Evolutionary conservation across 2,329 filamentous ascomycete genomes (phyloP), one percentile per base, ranked within the genome.

Genomic region (Phialophora verrucosa): DNA sequence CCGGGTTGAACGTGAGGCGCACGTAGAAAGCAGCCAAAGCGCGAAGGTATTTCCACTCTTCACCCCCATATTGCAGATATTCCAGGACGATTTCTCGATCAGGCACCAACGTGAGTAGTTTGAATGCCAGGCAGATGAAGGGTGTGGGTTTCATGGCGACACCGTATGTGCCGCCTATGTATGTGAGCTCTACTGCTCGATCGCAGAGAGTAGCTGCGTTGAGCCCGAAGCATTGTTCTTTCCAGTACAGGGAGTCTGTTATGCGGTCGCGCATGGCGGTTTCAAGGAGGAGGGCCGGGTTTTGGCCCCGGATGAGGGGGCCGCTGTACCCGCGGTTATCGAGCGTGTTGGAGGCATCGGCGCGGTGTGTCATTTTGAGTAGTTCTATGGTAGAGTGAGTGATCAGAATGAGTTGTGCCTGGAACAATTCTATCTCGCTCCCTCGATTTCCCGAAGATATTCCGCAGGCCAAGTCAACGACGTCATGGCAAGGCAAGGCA

Each of bases 221-320:
- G 71, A 99, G 85, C 50, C 91, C 95, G 80, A 98, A 99, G 78
- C 95, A 97, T 81, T 97, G 93, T 80, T 98, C 95, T 79, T 97
- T 97, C 91, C 93, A 99, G 83, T 97, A 99, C 81, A 97, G 96
- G 61, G 89, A 92, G 76, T 97, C 93, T 72, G 93, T 88, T 78
- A 99, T 97, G 76, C 95, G 93, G 80, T 99, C 95, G 76, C 91
- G 91, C 71, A 97, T 92, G 49, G 93, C 91, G 78, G 96, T 97
- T 79, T 98, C 94, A 85, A 98, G 91, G 67, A 98, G 91, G 4
- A 91, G 93, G n/a, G 93, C 91, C 0, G 94, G 94, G 81, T 97
- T 97, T 75, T 96, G 90, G 67, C 93, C 93, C 77, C 94, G 93
- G 69, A 95, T 89, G 25, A 96, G 86, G 42, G 88, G 80, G 54